A percentile compares a stretch with the other conserved stretches of the same genome.
Evolutionary conservation across 2,329 filamentous ascomycete species (phyloP).

Genomic region (Sordariomycetes sp.): DNA sequence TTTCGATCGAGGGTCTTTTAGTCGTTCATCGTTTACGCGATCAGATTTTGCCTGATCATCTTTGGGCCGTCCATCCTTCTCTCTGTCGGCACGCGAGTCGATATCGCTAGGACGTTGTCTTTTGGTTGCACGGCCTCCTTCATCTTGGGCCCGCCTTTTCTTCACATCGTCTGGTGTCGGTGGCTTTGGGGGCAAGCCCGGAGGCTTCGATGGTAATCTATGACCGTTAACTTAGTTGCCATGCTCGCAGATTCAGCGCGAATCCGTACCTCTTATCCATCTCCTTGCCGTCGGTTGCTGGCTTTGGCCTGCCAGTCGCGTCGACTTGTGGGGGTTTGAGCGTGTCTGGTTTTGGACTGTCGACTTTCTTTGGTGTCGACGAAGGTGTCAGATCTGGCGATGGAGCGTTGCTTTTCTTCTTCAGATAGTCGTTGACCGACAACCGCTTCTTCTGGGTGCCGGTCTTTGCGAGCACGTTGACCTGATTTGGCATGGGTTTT

Average conservation of each 20-base stretch:
- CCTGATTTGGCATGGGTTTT: conserved; percentile 24
- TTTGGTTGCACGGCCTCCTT: conserved; percentile 37
- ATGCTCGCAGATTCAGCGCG: no score
- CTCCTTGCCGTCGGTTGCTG: no score
- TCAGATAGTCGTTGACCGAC: conserved; percentile 51
- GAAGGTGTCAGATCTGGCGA: conserved; percentile 28
- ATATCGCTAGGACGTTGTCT: conserved; percentile 19
- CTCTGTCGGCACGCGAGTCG: no score
- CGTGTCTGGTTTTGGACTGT: conserved; percentile 10
- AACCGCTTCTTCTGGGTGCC: conserved; percentile 44
- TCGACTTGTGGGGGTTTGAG: no score
- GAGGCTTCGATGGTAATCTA: conserved; percentile 20
- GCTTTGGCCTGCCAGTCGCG: no score
- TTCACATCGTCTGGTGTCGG: conserved; percentile 34
- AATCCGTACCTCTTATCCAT: no score
- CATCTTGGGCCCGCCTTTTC: conserved; percentile 34
- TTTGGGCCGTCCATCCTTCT: no score
- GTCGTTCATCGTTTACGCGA: no score
- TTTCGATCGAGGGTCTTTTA: no score
- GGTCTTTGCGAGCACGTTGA: conserved; percentile 28
- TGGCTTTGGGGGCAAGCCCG: conserved; percentile 23
- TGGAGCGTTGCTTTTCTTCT: conserved; percentile 31
- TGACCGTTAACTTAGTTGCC: background rate
- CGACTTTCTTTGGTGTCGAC: no score
- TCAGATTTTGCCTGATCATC: no score